A percentile compares a stretch with the other conserved stretches of the same genome.
phyloP scores from a whole-genome alignment of 768 basidiomycete species.

The Boletus rubropictus region DNA sequence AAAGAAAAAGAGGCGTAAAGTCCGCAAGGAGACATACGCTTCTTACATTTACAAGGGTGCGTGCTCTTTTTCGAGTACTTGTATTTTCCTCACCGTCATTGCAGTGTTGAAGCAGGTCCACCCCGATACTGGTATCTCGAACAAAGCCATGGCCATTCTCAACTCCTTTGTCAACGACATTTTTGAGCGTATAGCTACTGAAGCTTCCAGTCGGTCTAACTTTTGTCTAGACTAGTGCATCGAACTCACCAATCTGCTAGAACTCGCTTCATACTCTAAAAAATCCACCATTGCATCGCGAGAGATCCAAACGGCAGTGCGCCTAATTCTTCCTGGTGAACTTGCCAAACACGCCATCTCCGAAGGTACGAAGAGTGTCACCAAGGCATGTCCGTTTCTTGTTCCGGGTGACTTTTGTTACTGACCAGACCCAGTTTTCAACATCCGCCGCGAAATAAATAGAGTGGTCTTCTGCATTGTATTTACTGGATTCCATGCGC shows the following conservation, averaged over 20 bases:
- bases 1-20: slow-evolving; percentile 87
- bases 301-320: slow-evolving; percentile 95
- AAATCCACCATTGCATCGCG: slow-evolving; percentile 98
- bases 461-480: slow-evolving; percentile 5
- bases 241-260: slow-evolving; percentile 32
- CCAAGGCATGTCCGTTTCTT: slow-evolving; percentile 37
- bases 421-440: slow-evolving; percentile 33
- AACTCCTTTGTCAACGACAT: slow-evolving; percentile 94
- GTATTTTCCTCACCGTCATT: slow-evolving; percentile 1
- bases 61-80: background rate
- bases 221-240: background rate
- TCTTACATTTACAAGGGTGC: slow-evolving; percentile 92
- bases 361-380: slow-evolving; percentile 79
- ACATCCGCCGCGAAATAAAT: slow-evolving; percentile 41
- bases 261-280: slow-evolving; percentile 97
- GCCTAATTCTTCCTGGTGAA: slow-evolving; percentile 94
- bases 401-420: background rate
- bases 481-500: slow-evolving; percentile 12
- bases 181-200: slow-evolving; percentile 87
- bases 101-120: slow-evolving; percentile 94
- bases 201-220: slow-evolving; percentile 68
- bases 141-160: slow-evolving; percentile 90
- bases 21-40: slow-evolving; percentile 87
- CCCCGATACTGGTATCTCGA: slow-evolving; percentile 98
- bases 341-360: slow-evolving; percentile 98